These are phyloP conservation scores for Falciphora oryzae DNA, from an alignment of 2,329 filamentous ascomycete species.

Conservation along the genomic window DNA sequence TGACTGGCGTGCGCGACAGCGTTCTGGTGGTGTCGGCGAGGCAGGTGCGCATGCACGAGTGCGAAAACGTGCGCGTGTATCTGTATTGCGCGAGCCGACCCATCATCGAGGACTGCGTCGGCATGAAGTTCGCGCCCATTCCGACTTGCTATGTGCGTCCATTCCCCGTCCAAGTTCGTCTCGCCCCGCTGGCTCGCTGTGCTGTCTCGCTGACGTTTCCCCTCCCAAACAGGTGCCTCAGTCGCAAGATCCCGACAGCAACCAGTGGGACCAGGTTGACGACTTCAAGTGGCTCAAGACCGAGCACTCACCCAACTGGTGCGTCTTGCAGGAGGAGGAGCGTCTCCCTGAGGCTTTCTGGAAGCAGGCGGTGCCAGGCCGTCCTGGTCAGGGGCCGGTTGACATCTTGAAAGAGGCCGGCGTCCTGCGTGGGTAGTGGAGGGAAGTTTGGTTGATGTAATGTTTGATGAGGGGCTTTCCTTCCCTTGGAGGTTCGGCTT, in stretches of 20 bases:
- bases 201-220: conserved; percentile 13
- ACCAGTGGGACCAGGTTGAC: conserved; percentile 86
- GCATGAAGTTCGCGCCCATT: conserved; percentile 72
- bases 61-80: conserved; percentile 75
- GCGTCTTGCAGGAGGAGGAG: conserved; percentile 54
- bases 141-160: conserved; percentile 62
- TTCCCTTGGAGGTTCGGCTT: not conserved
- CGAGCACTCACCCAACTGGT: conserved; percentile 86
- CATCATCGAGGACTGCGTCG: conserved; percentile 85
- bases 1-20: conserved; percentile 68
- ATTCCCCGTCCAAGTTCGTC: not conserved
- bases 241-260: conserved; percentile 34
- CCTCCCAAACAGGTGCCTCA: conserved; percentile 18
- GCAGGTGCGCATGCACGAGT: conserved; percentile 94
- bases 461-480: not conserved
- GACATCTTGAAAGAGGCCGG: conserved; percentile 57
- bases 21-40: conserved; percentile 73
- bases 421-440: conserved; percentile 21
- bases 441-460: not conserved
- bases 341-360: conserved; percentile 60
- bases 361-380: conserved; percentile 61
- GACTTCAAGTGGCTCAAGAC: conserved; percentile 97
- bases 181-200: conserved; percentile 13
- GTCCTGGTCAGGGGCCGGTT: conserved; percentile 53
- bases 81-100: conserved; percentile 75